A percentile compares a stretch with the other conserved stretches of the same genome.
These are phyloP conservation scores for Zygotorulaspora danielsina DNA, from an alignment of 805 yeast species.

Conservation along the genomic window DNA sequence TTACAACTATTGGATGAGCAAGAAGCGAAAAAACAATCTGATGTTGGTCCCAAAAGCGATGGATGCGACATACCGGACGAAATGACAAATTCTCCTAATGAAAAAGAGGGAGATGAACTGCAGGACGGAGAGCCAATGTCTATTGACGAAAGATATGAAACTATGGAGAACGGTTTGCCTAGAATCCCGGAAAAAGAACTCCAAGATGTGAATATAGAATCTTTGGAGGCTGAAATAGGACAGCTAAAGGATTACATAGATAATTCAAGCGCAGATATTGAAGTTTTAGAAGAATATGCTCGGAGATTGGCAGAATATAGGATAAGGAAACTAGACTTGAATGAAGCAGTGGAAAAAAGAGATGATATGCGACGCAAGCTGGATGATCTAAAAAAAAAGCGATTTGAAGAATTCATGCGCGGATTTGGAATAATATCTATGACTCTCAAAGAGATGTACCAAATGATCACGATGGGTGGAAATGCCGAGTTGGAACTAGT, in stretches of 20 bases:
- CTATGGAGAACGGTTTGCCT: slow-evolving; percentile 33
- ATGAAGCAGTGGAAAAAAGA: slow-evolving; percentile 59
- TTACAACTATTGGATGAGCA: slow-evolving; percentile 19
- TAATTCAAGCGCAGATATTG: slow-evolving; percentile 61
- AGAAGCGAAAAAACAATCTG: background rate
- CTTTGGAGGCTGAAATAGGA: slow-evolving; percentile 48
- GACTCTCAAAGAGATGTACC: slow-evolving; percentile 93
- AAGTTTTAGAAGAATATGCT: slow-evolving; percentile 73
- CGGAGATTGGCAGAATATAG: slow-evolving; percentile 59
- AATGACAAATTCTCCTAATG: background rate
- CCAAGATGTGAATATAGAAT: slow-evolving; percentile 43
- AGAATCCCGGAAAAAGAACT: slow-evolving; percentile 51
- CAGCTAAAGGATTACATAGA: slow-evolving; percentile 53
- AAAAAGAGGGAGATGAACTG: slow-evolving; percentile 18
- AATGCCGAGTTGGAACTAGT: slow-evolving; percentile 95
- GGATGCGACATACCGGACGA: background rate
- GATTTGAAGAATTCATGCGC: slow-evolving; percentile 86
- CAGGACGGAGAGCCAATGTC: slow-evolving; percentile 18
- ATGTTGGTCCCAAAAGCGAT: background rate
- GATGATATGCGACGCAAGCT: slow-evolving; percentile 57
- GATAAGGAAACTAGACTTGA: slow-evolving; percentile 60
- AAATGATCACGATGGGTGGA: slow-evolving; percentile 99
- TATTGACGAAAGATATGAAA: slow-evolving; percentile 31
- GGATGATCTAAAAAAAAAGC: slow-evolving; percentile 65
- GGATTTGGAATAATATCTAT: slow-evolving; percentile 85